Percentiles rank a stretch among this genome's conserved stretches.
Evolutionary conservation across 148 eudicot species (phyloP).

Genomic region (Persicaria maculosa): DNA sequence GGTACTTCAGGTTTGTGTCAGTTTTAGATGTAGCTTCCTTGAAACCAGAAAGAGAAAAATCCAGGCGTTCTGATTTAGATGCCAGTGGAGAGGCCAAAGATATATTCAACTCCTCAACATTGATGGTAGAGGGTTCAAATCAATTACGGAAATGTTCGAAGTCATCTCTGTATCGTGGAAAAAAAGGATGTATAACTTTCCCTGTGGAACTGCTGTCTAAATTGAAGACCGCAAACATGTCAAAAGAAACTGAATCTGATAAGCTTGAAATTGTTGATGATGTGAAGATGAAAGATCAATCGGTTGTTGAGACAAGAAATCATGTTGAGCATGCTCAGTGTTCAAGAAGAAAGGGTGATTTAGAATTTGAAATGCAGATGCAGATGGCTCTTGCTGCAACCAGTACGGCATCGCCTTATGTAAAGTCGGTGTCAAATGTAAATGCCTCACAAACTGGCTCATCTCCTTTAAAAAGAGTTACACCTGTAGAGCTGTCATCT

Average conservation of each 20-base stretch:
- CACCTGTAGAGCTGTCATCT: conserved; percentile 36
- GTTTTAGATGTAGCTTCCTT: conserved; percentile 75
- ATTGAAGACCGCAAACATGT: conserved; percentile 18
- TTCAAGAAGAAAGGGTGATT: conserved; percentile 72
- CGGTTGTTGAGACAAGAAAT: conserved; percentile 19
- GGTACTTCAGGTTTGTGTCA: conserved; percentile 63
- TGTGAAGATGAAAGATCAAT: conserved; percentile 18
- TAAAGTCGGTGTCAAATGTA: conserved; percentile 17
- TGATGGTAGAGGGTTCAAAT: conserved; percentile 63
- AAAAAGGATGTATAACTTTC: conserved; percentile 21
- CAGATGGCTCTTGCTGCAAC: conserved; percentile 87
- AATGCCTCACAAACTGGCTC: conserved; percentile 22
- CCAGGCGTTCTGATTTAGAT: conserved; percentile 24
- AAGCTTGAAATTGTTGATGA: conserved; percentile 20
- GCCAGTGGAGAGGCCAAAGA: conserved; percentile 29
- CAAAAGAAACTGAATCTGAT: conserved; percentile 16
- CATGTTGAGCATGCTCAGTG: conserved; percentile 24
- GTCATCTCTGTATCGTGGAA: conserved; percentile 25
- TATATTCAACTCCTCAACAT: conserved; percentile 67
- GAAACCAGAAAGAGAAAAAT: conserved; percentile 66
- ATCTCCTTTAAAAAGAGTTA: conserved; percentile 42
- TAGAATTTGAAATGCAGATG: conserved; percentile 89
- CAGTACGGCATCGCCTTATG: conserved; percentile 26
- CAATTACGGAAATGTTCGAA: conserved; percentile 25
- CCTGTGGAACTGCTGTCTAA: conserved; percentile 18